phyloP scores from a whole-genome alignment of 2,329 filamentous ascomycete genomes.

The Volutella citrinella region DNA sequence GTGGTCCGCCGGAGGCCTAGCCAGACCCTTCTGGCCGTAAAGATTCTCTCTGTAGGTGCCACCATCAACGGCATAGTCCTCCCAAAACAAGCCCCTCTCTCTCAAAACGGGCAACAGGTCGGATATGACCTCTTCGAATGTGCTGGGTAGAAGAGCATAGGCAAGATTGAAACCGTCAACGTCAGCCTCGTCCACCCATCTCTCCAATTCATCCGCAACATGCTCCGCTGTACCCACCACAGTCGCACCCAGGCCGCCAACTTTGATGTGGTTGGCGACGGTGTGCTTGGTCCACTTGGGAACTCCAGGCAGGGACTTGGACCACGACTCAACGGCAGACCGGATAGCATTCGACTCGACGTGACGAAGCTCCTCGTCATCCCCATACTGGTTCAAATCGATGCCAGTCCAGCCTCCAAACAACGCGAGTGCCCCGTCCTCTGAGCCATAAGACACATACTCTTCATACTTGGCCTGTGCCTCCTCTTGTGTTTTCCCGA shows the following conservation, averaged over 20 bases:
- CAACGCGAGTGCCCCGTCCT: constrained; percentile 63
- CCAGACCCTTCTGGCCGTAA: constrained; percentile 32
- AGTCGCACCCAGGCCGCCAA: constrained; percentile 4
- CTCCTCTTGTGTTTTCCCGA: constrained; percentile 64
- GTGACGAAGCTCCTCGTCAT: constrained; percentile 62
- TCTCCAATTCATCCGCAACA: constrained; percentile 8
- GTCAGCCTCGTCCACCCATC: constrained; percentile 8
- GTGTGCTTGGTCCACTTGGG: constrained; percentile 71
- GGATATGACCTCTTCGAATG: constrained; percentile 65
- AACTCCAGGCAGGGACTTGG: constrained; percentile 54
- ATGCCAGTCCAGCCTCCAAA: constrained; percentile 73
- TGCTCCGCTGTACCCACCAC: constrained; percentile 9
- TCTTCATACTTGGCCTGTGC: constrained; percentile 62
- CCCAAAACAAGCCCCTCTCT: constrained; percentile 55
- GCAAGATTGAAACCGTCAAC: constrained; percentile 16
- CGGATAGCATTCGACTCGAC: constrained; percentile 61
- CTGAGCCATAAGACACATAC: constrained; percentile 56
- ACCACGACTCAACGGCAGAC: constrained; percentile 50
- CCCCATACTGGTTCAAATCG: constrained; percentile 53
- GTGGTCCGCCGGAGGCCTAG: constrained; percentile 34
- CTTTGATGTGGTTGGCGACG: constrained; percentile 31
- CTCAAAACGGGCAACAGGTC: constrained; percentile 61
- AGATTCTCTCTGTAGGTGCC: constrained; percentile 44
- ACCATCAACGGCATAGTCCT: constrained; percentile 40
- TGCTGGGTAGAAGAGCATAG: constrained; percentile 47